phyloP scores from a whole-genome alignment of 176 grass and related monocot genomes.

The Oryza longistaminata region DNA sequence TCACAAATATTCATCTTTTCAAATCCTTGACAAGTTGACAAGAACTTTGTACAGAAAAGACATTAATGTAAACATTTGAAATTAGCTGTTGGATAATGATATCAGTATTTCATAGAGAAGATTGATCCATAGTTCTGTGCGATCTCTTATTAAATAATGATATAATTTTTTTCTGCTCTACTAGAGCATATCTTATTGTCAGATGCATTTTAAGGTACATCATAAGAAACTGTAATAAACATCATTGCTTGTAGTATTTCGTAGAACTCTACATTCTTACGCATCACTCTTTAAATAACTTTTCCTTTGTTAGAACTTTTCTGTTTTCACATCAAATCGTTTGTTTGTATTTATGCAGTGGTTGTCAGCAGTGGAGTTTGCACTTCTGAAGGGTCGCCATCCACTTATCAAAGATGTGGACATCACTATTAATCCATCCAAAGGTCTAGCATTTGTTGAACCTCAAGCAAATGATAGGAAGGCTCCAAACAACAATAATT shows the following conservation, averaged over 20 bases:
- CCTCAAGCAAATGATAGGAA: conserved; percentile 40
- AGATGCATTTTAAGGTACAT: conserved; percentile 16
- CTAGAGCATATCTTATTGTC: conserved; percentile 11
- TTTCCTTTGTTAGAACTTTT: conserved; percentile 10
- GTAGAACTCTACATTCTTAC: conserved; percentile 19
- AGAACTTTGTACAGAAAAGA: background rate
- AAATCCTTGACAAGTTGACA: background rate
- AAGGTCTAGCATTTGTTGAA: conserved; percentile 70
- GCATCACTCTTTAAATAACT: conserved; percentile 9
- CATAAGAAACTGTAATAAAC: conserved; percentile 7
- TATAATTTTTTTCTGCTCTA: background rate
- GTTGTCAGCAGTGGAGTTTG: conserved; percentile 88
- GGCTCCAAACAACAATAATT: conserved; percentile 29
- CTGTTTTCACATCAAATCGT: conserved; percentile 23
- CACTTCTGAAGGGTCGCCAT: conserved; percentile 94
- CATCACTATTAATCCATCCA: conserved; percentile 80
- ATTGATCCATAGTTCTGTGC: background rate
- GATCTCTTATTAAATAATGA: background rate
- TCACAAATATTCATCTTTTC: conserved; percentile 5
- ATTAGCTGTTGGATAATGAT: background rate
- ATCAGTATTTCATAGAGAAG: background rate
- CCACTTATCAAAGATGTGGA: conserved; percentile 93
- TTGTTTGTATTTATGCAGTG: conserved; percentile 66
- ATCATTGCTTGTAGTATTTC: background rate
- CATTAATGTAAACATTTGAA: background rate